phyloP scores from a whole-genome alignment of 1,284 basidiomycete species.

The Coniferiporia sulphurascens region DNA sequence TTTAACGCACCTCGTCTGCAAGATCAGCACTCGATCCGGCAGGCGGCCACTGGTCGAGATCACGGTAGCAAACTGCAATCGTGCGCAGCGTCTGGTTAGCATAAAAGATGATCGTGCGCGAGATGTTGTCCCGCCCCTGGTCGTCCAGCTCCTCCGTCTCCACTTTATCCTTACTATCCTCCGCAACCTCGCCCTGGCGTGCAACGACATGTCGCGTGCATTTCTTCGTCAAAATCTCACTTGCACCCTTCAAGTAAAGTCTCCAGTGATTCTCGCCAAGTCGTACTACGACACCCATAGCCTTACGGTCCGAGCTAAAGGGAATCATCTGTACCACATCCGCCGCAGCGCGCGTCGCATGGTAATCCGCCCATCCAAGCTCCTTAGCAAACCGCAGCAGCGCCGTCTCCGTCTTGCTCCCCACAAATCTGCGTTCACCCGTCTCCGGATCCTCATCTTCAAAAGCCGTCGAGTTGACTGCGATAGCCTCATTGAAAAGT shows the following conservation, averaged over 20 bases:
- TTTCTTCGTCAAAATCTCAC: conserved; percentile 82
- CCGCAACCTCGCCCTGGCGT: conserved; percentile 29
- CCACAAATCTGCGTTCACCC: conserved; percentile 70
- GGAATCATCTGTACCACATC: conserved; percentile 89
- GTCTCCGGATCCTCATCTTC: conserved; percentile 72
- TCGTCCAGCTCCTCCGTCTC: conserved; percentile 60
- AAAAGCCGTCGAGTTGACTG: conserved; percentile 95
- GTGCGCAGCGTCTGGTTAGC: conserved; percentile 94
- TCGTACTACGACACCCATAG: conserved; percentile 90
- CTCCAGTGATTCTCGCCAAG: conserved; percentile 57
- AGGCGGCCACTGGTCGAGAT: conserved; percentile 88
- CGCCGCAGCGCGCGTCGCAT: conserved; percentile 60
- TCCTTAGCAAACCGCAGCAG: conserved; percentile 88
- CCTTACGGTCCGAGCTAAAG: conserved; percentile 92
- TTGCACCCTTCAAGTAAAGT: conserved; percentile 89
- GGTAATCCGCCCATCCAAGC: conserved; percentile 79
- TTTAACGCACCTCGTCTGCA: conserved; percentile 47
- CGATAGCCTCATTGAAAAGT: conserved; percentile 83
- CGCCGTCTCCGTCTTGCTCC: conserved; percentile 96
- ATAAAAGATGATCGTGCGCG: conserved; percentile 91
- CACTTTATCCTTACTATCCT: conserved; percentile 34
- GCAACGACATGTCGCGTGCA: conserved; percentile 68
- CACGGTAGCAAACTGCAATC: conserved; percentile 89
- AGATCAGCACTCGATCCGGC: conserved; percentile 36
- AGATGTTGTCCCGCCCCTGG: conserved; percentile 73